A percentile compares a stretch with the other conserved stretches of the same genome.
These are phyloP conservation scores for Endoconidiophora laricicola DNA, from an alignment of 2,329 filamentous ascomycete species.

Conservation along the genomic window DNA sequence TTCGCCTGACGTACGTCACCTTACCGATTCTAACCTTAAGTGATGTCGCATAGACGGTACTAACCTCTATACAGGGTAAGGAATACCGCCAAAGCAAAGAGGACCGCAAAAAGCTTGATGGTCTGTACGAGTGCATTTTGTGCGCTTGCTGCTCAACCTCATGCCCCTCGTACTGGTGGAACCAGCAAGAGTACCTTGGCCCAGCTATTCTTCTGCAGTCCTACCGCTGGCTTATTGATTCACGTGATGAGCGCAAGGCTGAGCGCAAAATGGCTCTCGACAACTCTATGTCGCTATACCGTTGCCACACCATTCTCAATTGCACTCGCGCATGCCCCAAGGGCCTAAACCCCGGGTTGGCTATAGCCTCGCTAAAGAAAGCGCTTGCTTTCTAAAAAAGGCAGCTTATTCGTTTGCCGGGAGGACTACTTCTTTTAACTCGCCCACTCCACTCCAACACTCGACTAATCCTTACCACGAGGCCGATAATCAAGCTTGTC, in stretches of 20 bases:
- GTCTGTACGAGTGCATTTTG: constrained; percentile 97
- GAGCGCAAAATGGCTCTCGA: constrained; percentile 84
- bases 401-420: not conserved
- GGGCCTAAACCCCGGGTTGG: constrained; percentile 87
- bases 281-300: constrained; percentile 97
- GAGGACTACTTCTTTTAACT: not conserved
- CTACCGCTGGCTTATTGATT: constrained; percentile 94
- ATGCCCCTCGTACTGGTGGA: constrained; percentile 99
- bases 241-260: constrained; percentile 73
- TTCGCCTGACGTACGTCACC: constrained; percentile 54
- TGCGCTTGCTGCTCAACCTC: constrained; percentile 98
- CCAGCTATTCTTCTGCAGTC: constrained; percentile 93
- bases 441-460: too few species aligned
- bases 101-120: constrained; percentile 92
- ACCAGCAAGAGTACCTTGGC: constrained; percentile 94
- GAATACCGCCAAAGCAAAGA: constrained; percentile 83
- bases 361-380: constrained; percentile 98
- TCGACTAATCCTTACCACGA: too few species aligned
- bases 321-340: constrained; percentile 96
- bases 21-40: not conserved
- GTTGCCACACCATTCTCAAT: constrained; percentile 98
- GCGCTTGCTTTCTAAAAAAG: constrained; percentile 44
- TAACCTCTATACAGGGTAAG: constrained; percentile 45
- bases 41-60: not conserved
- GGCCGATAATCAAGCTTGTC: too few species aligned